phyloP scores from a whole-genome alignment of 1,139 yeast species.

The Magnusiomyces suaveolens region DNA sequence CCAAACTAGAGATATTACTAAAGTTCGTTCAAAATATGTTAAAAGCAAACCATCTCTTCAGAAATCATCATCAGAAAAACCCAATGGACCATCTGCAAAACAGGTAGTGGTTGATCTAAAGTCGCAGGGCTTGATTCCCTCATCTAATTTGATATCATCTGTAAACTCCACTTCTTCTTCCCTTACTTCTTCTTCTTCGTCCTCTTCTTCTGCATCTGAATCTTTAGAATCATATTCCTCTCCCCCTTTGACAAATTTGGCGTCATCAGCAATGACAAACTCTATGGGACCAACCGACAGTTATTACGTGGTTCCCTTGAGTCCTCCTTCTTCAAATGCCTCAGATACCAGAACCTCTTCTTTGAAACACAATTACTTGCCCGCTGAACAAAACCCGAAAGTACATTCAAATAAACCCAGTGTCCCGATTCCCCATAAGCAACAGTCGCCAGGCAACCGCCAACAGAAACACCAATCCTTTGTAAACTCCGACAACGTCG shows the following conservation, averaged over 20 bases:
- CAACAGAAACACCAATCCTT: conserved; percentile 7
- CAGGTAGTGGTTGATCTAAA: background rate
- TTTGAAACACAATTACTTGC: no score
- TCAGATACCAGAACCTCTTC: no score
- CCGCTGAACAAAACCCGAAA: no score
- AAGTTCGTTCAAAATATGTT: conserved; percentile 16
- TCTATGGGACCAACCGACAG: conserved; percentile 18
- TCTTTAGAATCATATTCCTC: background rate
- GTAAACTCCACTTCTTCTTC: background rate
- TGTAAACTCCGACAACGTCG: conserved; percentile 14
- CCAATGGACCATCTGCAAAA: background rate
- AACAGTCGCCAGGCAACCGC: no score
- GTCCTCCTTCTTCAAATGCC: no score
- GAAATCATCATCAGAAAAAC: background rate
- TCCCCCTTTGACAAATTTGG: conserved; percentile 7
- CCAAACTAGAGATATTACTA: conserved; percentile 12
- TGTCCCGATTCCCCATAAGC: no score
- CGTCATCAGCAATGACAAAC: conserved; percentile 7
- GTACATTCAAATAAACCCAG: no score
- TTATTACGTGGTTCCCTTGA: conserved; percentile 28
- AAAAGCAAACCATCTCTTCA: conserved; percentile 9
- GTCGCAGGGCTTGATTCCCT: conserved; percentile 1
- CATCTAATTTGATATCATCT: background rate
- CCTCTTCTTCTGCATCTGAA: background rate
- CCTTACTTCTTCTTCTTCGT: background rate